A percentile compares a stretch with the other conserved stretches of the same genome.
Evolutionary conservation across 2,329 filamentous ascomycete species (phyloP).

Genomic region (Trichophyton mentagrophytes): DNA sequence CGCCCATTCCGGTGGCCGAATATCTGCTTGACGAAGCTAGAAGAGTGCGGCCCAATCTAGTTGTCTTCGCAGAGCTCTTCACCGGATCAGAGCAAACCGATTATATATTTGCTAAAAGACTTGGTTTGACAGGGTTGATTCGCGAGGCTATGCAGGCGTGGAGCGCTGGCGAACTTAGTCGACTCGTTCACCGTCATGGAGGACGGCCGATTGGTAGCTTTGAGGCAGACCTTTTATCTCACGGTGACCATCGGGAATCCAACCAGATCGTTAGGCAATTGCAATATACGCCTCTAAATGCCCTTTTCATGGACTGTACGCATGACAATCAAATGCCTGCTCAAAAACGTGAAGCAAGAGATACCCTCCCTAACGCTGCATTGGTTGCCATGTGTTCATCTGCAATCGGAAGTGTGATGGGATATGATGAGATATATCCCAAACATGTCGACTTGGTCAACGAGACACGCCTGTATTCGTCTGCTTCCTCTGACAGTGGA

Average conservation of each 20-base stretch:
- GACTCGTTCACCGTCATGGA: slow-evolving; percentile 84
- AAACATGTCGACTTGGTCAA: slow-evolving; percentile 84
- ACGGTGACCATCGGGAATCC: slow-evolving; percentile 36
- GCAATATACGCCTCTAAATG: slow-evolving; percentile 77
- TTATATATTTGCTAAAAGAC: slow-evolving; percentile 84
- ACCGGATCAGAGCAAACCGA: slow-evolving; percentile 93
- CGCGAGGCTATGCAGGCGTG: slow-evolving; percentile 97
- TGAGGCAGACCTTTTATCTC: slow-evolving; percentile 75
- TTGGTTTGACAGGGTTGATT: slow-evolving; percentile 83
- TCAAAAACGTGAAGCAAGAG: slow-evolving; percentile 85
- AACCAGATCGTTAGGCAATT: slow-evolving; percentile 64
- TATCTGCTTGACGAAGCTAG: slow-evolving; percentile 92
- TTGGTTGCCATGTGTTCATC: slow-evolving; percentile 93
- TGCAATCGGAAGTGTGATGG: slow-evolving; percentile 91
- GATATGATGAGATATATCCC: slow-evolving; percentile 94
- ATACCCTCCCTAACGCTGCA: slow-evolving; percentile 87
- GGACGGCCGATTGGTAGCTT: slow-evolving; percentile 94
- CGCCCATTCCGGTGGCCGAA: slow-evolving; percentile 84
- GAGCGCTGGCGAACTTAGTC: slow-evolving; percentile 84
- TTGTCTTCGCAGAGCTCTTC: slow-evolving; percentile 90
- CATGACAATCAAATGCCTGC: slow-evolving; percentile 96
- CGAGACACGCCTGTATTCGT: slow-evolving; percentile 73
- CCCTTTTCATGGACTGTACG: slow-evolving; percentile 97
- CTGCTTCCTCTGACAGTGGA: slow-evolving; percentile 52
- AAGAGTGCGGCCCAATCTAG: slow-evolving; percentile 70